Evolutionary conservation across 306 rosid genomes (phyloP).

Genomic region (Aeschynomene evenia): DNA sequence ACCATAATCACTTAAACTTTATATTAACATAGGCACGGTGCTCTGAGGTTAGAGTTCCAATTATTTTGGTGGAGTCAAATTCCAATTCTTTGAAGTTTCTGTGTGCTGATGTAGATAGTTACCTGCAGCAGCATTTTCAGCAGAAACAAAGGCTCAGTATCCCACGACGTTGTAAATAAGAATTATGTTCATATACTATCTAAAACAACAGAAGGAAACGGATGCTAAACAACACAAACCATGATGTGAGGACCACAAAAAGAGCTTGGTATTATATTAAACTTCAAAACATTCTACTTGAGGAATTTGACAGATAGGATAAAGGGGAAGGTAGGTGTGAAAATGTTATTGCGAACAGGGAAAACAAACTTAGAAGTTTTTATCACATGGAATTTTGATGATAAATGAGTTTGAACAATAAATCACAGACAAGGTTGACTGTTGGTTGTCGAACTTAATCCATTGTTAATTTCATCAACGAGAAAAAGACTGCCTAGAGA

Average conservation of each 20-base stretch:
- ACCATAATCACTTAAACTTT: slow-evolving; percentile 2
- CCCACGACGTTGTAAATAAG: slow-evolving; percentile 7
- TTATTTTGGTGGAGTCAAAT: slow-evolving; percentile 46
- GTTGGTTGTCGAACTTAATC: slow-evolving; percentile 3
- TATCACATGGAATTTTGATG: not conserved
- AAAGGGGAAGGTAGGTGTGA: not conserved
- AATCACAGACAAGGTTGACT: slow-evolving; percentile 8
- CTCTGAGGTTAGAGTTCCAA: slow-evolving; percentile 22
- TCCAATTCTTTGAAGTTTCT: slow-evolving; percentile 52
- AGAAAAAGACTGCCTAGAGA: slow-evolving; percentile 1
- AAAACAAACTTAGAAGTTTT: not conserved
- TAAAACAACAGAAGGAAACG: not conserved
- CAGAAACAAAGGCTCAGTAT: slow-evolving; percentile 10
- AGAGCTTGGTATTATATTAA: not conserved
- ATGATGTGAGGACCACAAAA: slow-evolving; percentile 19
- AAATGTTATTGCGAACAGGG: not conserved
- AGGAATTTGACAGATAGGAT: slow-evolving; percentile 8
- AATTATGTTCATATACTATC: not conserved
- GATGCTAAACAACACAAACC: not conserved
- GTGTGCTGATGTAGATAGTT: slow-evolving; percentile 51
- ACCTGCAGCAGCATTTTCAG: slow-evolving; percentile 48
- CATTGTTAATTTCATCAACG: not conserved
- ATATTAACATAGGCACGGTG: slow-evolving; percentile 1
- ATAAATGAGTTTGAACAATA: slow-evolving; percentile 1
- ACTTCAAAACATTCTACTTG: not conserved